Conservation (phyloP, 2,329 filamentous ascomycete species). For the Blastomyces percursus region DNA sequence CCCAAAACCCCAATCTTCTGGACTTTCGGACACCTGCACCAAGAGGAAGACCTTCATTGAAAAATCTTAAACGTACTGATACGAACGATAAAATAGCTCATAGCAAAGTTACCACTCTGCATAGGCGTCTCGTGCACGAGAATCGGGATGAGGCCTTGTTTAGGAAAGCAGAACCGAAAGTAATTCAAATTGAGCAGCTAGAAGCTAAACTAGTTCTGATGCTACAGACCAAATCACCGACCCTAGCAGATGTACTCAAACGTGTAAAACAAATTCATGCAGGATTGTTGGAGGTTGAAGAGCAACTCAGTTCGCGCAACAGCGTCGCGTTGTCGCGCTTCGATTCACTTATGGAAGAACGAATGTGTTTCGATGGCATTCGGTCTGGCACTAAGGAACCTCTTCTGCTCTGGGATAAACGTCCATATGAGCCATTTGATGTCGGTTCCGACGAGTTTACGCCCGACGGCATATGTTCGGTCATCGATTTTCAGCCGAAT, state of each 20-base stretch:
- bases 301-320: not conserved
- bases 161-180: not conserved
- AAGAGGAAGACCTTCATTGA: conserved; percentile 17
- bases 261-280: not conserved
- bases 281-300: not conserved
- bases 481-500: conserved; percentile 28
- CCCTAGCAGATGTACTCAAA: not conserved
- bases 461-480: conserved; percentile 39
- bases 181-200: not conserved
- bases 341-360: not conserved
- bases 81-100: not conserved
- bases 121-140: conserved; percentile 1
- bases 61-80: not conserved
- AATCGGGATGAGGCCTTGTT: not conserved
- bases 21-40: conserved; percentile 16
- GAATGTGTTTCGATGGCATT: not conserved
- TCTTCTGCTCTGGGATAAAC: conserved; percentile 56
- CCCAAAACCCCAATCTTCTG: not conserved
- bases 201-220: not conserved
- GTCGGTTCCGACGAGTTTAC: conserved; percentile 53
- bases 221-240: not conserved
- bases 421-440: conserved; percentile 58
- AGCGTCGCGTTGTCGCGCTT: not conserved
- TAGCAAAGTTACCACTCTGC: not conserved
- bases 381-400: conserved; percentile 30